Percentiles rank a stretch among this genome's conserved stretches.
These are phyloP conservation scores for Ceratocystis destructans DNA, from an alignment of 2,329 filamentous ascomycete genomes.

Conservation along the genomic window DNA sequence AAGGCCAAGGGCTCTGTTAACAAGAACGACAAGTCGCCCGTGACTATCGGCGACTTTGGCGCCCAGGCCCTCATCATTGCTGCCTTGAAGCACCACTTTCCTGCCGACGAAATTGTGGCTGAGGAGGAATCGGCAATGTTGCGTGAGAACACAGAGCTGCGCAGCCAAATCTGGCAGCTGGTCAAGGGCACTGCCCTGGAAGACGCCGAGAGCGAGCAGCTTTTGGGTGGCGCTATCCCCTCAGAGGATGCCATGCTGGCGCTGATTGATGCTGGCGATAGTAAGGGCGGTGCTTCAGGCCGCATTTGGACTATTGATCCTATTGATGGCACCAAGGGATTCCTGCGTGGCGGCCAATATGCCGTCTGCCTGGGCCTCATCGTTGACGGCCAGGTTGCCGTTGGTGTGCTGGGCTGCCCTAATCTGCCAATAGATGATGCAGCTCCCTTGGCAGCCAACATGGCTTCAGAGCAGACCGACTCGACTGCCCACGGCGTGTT, in stretches of 20 bases:
- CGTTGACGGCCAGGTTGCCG: constrained; percentile 84
- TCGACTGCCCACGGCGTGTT: constrained; percentile 65
- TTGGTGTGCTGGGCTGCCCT: constrained; percentile 87
- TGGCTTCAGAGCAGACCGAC: constrained; percentile 54
- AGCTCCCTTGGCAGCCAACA: constrained; percentile 46
- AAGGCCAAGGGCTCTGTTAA: constrained; percentile 79
- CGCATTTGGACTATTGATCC: constrained; percentile 95
- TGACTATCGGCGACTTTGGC: constrained; percentile 96
- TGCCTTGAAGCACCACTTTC: constrained; percentile 80
- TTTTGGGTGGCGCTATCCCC: constrained; percentile 54
- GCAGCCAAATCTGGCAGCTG: constrained; percentile 63
- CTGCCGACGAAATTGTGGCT: constrained; percentile 77
- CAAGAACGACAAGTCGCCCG: constrained; percentile 91
- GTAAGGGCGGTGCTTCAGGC: constrained; percentile 56
- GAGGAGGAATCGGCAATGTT: constrained; percentile 85
- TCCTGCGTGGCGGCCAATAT: constrained; percentile 90
- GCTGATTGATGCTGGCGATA: constrained; percentile 54
- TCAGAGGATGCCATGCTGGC: constrained; percentile 53
- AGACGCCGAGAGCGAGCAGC: constrained; percentile 43
- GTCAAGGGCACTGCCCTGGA: constrained; percentile 53
- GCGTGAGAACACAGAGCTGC: constrained; percentile 53
- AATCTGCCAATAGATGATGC: constrained; percentile 80
- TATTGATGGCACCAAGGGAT: constrained; percentile 96
- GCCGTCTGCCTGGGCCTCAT: constrained; percentile 87
- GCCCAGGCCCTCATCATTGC: constrained; percentile 92